phyloP scores from a whole-genome alignment of 2,329 filamentous ascomycete species.

The Tricladium varicosporioides region DNA sequence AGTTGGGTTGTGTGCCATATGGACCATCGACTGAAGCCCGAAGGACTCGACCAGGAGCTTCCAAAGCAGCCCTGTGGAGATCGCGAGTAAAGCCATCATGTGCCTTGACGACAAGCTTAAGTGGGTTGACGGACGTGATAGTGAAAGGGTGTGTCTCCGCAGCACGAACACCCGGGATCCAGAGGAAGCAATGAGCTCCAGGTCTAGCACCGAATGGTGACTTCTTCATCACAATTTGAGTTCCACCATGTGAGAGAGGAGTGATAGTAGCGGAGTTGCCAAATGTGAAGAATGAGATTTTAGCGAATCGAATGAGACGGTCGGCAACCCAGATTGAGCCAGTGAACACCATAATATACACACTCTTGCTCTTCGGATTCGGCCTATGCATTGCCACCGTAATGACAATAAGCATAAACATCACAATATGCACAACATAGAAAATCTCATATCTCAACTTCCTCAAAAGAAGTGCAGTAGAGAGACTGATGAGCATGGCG shows the following conservation, averaged over 20 bases:
- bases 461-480: constrained; percentile 41
- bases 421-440: constrained; percentile 50
- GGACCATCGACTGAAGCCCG: constrained; percentile 55
- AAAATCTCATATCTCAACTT: constrained; percentile 53
- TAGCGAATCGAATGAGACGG: constrained; percentile 45
- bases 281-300: constrained; percentile 42
- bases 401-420: constrained; percentile 48
- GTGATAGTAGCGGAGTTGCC: constrained; percentile 52
- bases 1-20: constrained; percentile 55
- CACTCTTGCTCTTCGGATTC: constrained; percentile 37
- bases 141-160: constrained; percentile 66
- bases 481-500: constrained; percentile 44
- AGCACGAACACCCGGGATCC: constrained; percentile 56
- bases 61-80: constrained; percentile 49
- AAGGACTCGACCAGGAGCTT: constrained; percentile 47
- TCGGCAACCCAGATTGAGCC: constrained; percentile 50
- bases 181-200: constrained; percentile 62
- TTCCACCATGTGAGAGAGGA: constrained; percentile 53
- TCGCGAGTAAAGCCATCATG: constrained; percentile 57
- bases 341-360: constrained; percentile 42
- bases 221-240: constrained; percentile 51
- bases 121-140: constrained; percentile 48
- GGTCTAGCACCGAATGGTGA: constrained; percentile 43
- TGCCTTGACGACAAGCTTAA: constrained; percentile 54
- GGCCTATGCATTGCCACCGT: constrained; percentile 52